Evolutionary conservation across 192 early-diverging fungal species (phyloP).

Genomic region (Phlyctochytrium arcticum): DNA sequence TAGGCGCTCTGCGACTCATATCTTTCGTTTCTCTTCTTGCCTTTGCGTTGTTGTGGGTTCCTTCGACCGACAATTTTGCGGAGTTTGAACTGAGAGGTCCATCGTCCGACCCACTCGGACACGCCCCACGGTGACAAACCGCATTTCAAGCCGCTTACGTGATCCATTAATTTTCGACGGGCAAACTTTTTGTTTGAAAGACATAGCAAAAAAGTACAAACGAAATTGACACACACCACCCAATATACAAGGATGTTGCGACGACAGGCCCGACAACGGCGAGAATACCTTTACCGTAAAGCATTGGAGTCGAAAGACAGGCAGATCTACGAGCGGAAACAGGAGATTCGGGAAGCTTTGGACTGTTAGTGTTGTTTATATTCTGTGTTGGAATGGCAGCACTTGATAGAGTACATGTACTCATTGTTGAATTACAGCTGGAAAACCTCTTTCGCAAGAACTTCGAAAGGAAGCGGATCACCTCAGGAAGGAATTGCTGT

Average conservation of each 20-base stretch:
- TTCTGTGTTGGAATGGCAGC: not conserved
- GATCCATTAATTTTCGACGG: too few relatives aligned
- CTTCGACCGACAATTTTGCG: too few relatives aligned
- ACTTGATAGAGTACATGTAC: not conserved
- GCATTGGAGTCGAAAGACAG: constrained; percentile 90
- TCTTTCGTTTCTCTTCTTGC: too few relatives aligned
- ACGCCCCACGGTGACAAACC: too few relatives aligned
- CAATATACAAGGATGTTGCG: constrained; percentile 74
- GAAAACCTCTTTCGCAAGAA: constrained; percentile 83
- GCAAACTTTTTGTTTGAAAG: too few relatives aligned
- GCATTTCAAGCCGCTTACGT: too few relatives aligned
- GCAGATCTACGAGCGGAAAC: constrained; percentile 90
- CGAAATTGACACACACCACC: too few relatives aligned
- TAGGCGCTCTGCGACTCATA: too few relatives aligned
- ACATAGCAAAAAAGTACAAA: too few relatives aligned
- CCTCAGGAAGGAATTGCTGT: constrained; percentile 74
- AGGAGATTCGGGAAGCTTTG: constrained; percentile 88
- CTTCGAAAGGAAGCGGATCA: constrained; percentile 70
- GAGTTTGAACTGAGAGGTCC: too few relatives aligned
- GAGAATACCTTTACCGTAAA: constrained; percentile 97
- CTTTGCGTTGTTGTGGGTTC: too few relatives aligned
- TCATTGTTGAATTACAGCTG: constrained; percentile 49
- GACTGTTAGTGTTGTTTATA: constrained; percentile 42
- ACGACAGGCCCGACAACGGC: constrained; percentile 78
- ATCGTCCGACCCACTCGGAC: too few relatives aligned